phyloP scores from a whole-genome alignment of 2,329 filamentous ascomycete species.

The Parascedosporium putredinis region DNA sequence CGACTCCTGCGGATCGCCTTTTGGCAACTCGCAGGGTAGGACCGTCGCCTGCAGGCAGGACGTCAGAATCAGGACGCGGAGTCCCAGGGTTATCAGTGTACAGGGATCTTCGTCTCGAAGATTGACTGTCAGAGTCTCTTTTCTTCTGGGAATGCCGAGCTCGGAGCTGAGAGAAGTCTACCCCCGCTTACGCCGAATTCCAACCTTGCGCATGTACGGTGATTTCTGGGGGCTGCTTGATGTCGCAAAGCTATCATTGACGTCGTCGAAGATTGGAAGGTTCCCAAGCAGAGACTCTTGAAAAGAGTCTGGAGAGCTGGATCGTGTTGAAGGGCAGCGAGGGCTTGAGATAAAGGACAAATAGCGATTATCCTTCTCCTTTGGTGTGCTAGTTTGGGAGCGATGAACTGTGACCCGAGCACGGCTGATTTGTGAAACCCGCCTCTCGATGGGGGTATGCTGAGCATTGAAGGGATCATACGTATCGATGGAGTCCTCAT shows the following conservation, averaged over 20 bases:
- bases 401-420: conserved; percentile 62
- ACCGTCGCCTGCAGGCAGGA: background rate
- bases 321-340: background rate
- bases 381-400: conserved; percentile 2
- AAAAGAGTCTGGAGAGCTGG: background rate
- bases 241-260: conserved; percentile 31
- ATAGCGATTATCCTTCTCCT: conserved; percentile 6
- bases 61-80: conserved; percentile 6
- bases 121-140: background rate
- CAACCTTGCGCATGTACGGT: conserved; percentile 29
- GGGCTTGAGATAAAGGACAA: background rate
- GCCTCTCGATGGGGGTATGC: conserved; percentile 29
- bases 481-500: conserved; percentile 44
- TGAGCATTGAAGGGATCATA: conserved; percentile 81
- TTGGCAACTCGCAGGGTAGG: background rate
- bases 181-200: conserved; percentile 39
- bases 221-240: conserved; percentile 28
- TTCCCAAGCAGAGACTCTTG: background rate
- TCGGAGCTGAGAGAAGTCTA: conserved; percentile 38
- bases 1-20: background rate
- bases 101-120: background rate
- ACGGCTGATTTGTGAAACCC: conserved; percentile 42
- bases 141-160: background rate
- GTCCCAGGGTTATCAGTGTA: background rate
- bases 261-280: conserved; percentile 17